These are phyloP conservation scores for Podila epicladia DNA, from an alignment of 192 early-diverging fungal species.

Conservation along the genomic window DNA sequence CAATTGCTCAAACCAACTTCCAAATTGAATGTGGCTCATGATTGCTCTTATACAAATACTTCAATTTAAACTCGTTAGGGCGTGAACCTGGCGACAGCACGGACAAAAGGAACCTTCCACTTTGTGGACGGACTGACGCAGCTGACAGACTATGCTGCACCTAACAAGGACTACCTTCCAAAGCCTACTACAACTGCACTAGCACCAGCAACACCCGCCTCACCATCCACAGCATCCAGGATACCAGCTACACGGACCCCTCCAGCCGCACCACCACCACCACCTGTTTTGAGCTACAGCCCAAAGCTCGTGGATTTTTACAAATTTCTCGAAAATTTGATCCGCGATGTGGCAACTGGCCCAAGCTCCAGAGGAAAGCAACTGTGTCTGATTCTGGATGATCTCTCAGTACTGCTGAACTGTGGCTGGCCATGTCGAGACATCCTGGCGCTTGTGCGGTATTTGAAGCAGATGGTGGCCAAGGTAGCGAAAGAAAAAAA, in stretches of 20 bases:
- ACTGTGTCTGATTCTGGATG: constrained; percentile 61
- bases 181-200: constrained; percentile 10
- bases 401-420: constrained; percentile 60
- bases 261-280: constrained; percentile 16
- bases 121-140: constrained; percentile 69
- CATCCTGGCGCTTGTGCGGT: constrained; percentile 53
- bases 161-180: constrained; percentile 31
- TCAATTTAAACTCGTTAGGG: constrained; percentile 48
- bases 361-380: constrained; percentile 26
- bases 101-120: constrained; percentile 56
- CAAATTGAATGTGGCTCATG: neutral
- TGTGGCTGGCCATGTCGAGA: constrained; percentile 54
- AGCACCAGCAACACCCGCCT: constrained; percentile 1
- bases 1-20: neutral
- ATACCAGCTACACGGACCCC: constrained; percentile 8
- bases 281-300: constrained; percentile 36
- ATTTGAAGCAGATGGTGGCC: constrained; percentile 53
- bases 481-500: constrained; percentile 24
- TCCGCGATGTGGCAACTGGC: constrained; percentile 24
- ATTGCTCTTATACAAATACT: neutral
- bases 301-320: constrained; percentile 29
- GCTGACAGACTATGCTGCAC: constrained; percentile 55
- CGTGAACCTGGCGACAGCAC: constrained; percentile 56
- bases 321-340: constrained; percentile 51
- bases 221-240: constrained; percentile 8